phyloP scores from a whole-genome alignment of 1,139 yeast species.

The Pichia sp. region DNA sequence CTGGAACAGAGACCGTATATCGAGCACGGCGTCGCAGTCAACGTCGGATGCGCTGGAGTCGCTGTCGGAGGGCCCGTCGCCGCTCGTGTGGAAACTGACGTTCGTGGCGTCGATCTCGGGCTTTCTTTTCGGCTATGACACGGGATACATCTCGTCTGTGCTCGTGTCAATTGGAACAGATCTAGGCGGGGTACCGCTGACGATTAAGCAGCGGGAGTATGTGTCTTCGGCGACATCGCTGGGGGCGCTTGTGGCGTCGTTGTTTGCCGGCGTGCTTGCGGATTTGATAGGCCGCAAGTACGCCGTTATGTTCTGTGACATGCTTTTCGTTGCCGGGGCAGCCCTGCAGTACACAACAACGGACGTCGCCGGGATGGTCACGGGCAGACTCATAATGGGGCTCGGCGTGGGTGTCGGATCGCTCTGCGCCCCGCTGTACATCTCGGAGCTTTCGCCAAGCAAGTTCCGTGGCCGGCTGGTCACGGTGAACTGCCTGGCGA shows the following conservation, averaged over 20 bases:
- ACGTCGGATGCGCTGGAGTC: constrained; percentile 10
- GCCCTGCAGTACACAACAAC: constrained; percentile 44
- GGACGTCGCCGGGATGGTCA: constrained; percentile 50
- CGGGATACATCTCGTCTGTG: constrained; percentile 58
- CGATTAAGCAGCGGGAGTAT: constrained; percentile 48
- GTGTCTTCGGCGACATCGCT: constrained; percentile 55
- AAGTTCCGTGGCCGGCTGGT: constrained; percentile 52
- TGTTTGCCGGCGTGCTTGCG: constrained; percentile 48
- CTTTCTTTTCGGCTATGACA: constrained; percentile 60
- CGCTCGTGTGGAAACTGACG: constrained; percentile 25
- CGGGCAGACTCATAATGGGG: constrained; percentile 53
- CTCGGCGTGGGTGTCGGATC: constrained; percentile 58
- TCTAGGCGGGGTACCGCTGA: constrained; percentile 39
- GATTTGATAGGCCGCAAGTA: constrained; percentile 46
- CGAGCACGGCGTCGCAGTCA: constrained; percentile 8
- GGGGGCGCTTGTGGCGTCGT: constrained; percentile 53
- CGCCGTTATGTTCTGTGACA: constrained; percentile 45
- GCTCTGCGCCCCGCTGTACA: constrained; percentile 52
- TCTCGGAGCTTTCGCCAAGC: constrained; percentile 54
- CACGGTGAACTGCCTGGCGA: constrained; percentile 51
- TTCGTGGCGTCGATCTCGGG: constrained; percentile 46
- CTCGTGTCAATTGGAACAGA: constrained; percentile 51
- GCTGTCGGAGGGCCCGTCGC: constrained; percentile 19
- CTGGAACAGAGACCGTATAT: not conserved
- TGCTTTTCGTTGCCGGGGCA: constrained; percentile 48